Percentiles rank a stretch among this genome's conserved stretches.
These are phyloP conservation scores for Phaffomyces antillensis DNA, from an alignment of 805 yeast genomes.

Conservation along the genomic window DNA sequence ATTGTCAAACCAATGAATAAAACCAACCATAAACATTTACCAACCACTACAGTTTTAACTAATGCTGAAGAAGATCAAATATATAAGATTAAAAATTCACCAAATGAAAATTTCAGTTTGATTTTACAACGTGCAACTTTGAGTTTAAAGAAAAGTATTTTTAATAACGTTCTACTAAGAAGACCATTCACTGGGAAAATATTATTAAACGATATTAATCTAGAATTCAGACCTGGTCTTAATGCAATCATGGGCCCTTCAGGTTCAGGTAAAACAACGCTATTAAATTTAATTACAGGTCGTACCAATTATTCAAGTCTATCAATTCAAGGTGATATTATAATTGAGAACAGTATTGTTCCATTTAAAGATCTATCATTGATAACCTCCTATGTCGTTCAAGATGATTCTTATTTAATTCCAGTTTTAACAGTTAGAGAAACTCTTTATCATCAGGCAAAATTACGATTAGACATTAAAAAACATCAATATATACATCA, in stretches of 20 bases:
- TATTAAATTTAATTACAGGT: constrained; percentile 56
- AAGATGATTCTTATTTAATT: constrained; percentile 67
- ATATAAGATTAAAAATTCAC: background rate
- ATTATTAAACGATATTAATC: constrained; percentile 33
- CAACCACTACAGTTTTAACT: background rate
- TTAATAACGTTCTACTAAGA: constrained; percentile 2
- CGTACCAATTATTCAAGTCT: constrained; percentile 31
- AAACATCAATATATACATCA: constrained; percentile 35
- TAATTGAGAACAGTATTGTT: constrained; percentile 35
- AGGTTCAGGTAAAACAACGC: constrained; percentile 70
- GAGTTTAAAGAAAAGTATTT: constrained; percentile 8
- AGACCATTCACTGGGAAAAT: constrained; percentile 8
- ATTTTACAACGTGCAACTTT: constrained; percentile 9
- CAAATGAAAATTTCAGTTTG: constrained; percentile 1
- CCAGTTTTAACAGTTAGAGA: constrained; percentile 72
- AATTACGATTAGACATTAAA: constrained; percentile 47
- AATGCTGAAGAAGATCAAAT: background rate
- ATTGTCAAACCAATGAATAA: constrained; percentile 14
- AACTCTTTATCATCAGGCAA: constrained; percentile 67
- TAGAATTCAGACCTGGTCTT: constrained; percentile 66
- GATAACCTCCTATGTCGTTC: constrained; percentile 68
- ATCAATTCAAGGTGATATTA: constrained; percentile 33
- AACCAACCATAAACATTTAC: no score
- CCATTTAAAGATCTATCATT: constrained; percentile 27
- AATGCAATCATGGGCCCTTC: constrained; percentile 80